Base-by-base conservation (phyloP, 2,329 filamentous ascomycete genomes). In the Didymella keratinophila region DNA sequence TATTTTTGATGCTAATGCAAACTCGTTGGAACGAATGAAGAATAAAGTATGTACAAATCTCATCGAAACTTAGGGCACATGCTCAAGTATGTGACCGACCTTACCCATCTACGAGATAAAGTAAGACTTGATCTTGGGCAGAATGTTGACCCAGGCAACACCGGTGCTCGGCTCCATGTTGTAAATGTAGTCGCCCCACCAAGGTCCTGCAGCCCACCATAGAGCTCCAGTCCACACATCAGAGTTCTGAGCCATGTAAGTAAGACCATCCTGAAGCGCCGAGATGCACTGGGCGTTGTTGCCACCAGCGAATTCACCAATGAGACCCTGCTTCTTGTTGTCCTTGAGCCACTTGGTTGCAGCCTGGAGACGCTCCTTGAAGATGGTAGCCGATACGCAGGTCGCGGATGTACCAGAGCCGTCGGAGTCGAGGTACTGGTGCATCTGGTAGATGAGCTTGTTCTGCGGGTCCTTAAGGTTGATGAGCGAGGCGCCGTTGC, bases 371-470 rank as follows among this genome's bases (percentile, higher is more conserved):
- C 84, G 78, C 63, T 86, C 81, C 23, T 74, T 71, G 51, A 84
- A 83, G 60, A 86, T 84, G n/a, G 84, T 86, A 5, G 72, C 61
- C 59, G 71, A 80, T 16, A 85, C 83, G 67, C 85, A 87, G 27
- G 75, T 74, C 2, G 73, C 75, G 2, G 75, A 76, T 0, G 83
- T 86, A 9, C 84, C 84, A 2, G 80, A 83, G 52, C 82, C 81
- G 59, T 86, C 84, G 0, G 73, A 76, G 73, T 87, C 84, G 36
- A 87, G 84, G 66, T 87, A 87, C 74, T 87, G 84, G 70, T 87
- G 84, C 84, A 87, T 86, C 67, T 87, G 83, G 73, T 84, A 86
- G 69, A 87, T 73, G 56, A 86, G 78, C 67, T 83, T 84, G 73
- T 85, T 75, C 44, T 76, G 58, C 0, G 83, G 78, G 61, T 87